Evolutionary conservation across 2,329 filamentous ascomycete genomes (phyloP).

Genomic region (Clonostachys chloroleuca): DNA sequence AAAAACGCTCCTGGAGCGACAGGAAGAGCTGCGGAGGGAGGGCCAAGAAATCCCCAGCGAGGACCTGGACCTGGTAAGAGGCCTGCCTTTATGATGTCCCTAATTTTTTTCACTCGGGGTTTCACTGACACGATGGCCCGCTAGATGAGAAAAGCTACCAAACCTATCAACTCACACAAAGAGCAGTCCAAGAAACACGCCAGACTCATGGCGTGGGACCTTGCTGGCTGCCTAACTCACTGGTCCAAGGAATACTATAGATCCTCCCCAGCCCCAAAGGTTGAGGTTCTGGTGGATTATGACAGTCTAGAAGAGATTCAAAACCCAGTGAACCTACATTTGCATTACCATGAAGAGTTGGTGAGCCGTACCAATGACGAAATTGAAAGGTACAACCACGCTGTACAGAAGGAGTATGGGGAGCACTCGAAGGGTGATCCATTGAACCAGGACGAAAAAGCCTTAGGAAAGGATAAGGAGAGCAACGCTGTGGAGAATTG

Average conservation of each 20-base stretch:
- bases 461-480: not conserved
- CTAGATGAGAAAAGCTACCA: no score
- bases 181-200: conserved; percentile 3
- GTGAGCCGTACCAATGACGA: conserved; percentile 10
- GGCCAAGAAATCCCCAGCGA: not conserved
- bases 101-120: no score
- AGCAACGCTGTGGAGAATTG: conserved; percentile 1
- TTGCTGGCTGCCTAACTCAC: conserved; percentile 8
- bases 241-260: conserved; percentile 4
- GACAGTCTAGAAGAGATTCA: conserved; percentile 29
- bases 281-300: conserved; percentile 27
- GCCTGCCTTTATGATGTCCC: no score
- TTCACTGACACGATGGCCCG: no score
- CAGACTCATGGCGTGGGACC: conserved; percentile 11
- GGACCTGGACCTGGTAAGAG: not conserved
- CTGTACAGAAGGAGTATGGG: conserved; percentile 2
- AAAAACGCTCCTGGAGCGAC: not conserved
- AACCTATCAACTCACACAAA: no score
- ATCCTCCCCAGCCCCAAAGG: not conserved
- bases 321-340: conserved; percentile 44
- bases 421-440: not conserved
- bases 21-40: conserved; percentile 4
- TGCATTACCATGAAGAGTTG: conserved; percentile 16
- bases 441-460: not conserved
- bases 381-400: conserved; percentile 6